Evolutionary conservation across 495 filamentous ascomycete genomes (phyloP).

Genomic region (Mytilinidion resinicola): DNA sequence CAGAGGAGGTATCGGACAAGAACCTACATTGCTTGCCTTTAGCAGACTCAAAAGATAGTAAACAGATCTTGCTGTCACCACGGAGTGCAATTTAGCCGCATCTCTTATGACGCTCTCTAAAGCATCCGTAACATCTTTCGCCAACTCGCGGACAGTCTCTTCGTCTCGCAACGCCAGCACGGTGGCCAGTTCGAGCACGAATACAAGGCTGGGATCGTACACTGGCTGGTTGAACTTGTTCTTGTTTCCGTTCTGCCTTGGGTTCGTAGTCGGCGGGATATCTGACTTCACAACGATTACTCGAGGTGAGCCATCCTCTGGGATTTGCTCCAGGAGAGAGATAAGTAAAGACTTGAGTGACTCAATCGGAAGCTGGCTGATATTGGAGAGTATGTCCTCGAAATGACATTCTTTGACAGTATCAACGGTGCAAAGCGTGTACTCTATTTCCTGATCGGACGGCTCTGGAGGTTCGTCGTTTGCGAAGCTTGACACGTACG

Average conservation of each 20-base stretch:
- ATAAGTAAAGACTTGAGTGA: slow-evolving; percentile 62
- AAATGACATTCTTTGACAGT: slow-evolving; percentile 87
- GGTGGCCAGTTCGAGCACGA: slow-evolving; percentile 82
- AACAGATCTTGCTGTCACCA: slow-evolving; percentile 72
- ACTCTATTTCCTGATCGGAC: slow-evolving; percentile 93
- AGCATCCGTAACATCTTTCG: slow-evolving; percentile 70
- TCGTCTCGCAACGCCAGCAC: slow-evolving; percentile 73
- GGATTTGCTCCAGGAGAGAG: slow-evolving; percentile 72
- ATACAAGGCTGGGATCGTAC: slow-evolving; percentile 87
- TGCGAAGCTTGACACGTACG: slow-evolving; percentile 96
- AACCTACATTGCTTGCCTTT: slow-evolving; percentile 76
- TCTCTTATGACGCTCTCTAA: slow-evolving; percentile 77
- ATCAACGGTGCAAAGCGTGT: slow-evolving; percentile 88
- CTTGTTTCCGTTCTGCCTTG: slow-evolving; percentile 53
- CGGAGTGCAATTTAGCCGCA: slow-evolving; percentile 66
- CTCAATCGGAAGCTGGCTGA: slow-evolving; percentile 64
- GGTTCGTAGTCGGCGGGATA: slow-evolving; percentile 45
- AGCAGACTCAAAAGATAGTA: slow-evolving; percentile 83
- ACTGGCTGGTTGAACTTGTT: slow-evolving; percentile 45
- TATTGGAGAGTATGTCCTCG: slow-evolving; percentile 73
- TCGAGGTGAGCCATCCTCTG: slow-evolving; percentile 71
- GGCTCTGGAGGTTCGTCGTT: slow-evolving; percentile 97
- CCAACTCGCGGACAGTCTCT: slow-evolving; percentile 61
- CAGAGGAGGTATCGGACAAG: neutral
- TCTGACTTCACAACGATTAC: slow-evolving; percentile 88